Percentiles rank a stretch among this genome's conserved stretches.
Evolutionary conservation across 345 rosid genomes (phyloP).

Genomic region (Corymbia maculata): DNA sequence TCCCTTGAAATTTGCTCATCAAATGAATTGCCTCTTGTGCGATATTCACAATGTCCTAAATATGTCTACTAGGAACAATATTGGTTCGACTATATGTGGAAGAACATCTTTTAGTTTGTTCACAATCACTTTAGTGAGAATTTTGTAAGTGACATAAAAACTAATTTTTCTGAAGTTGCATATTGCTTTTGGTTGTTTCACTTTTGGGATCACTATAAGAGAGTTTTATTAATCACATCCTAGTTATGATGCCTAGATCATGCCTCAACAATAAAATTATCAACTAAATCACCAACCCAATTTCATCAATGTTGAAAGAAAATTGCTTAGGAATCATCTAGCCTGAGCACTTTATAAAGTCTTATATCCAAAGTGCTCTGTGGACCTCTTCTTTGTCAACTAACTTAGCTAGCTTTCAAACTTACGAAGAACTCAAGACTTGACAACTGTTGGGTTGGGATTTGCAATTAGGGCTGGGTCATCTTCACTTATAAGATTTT

Average conservation of each 20-base stretch:
- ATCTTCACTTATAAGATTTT: too few species aligned
- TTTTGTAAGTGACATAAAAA: not conserved
- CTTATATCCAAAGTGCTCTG: too few species aligned
- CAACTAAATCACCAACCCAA: not conserved
- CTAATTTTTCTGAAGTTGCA: not conserved
- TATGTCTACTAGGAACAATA: not conserved
- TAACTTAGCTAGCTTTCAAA: not conserved
- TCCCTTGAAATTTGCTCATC: not conserved
- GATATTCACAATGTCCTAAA: not conserved
- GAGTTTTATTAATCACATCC: not conserved
- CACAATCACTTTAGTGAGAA: too few species aligned
- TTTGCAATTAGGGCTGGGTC: not conserved
- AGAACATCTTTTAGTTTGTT: not conserved
- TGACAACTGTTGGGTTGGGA: not conserved
- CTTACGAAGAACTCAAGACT: not conserved
- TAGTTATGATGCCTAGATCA: not conserved
- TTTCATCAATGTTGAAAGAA: slow-evolving; percentile 40
- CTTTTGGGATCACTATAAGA: not conserved
- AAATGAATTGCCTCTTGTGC: not conserved
- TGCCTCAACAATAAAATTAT: not conserved
- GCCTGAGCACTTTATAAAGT: not conserved
- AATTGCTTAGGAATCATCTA: not conserved
- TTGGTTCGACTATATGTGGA: not conserved
- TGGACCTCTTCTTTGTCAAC: too few species aligned
- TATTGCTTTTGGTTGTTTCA: not conserved